Evolutionary conservation across 768 basidiomycete species (phyloP), one percentile per base, ranked within the genome.

Genomic region (Boletus patriciae): DNA sequence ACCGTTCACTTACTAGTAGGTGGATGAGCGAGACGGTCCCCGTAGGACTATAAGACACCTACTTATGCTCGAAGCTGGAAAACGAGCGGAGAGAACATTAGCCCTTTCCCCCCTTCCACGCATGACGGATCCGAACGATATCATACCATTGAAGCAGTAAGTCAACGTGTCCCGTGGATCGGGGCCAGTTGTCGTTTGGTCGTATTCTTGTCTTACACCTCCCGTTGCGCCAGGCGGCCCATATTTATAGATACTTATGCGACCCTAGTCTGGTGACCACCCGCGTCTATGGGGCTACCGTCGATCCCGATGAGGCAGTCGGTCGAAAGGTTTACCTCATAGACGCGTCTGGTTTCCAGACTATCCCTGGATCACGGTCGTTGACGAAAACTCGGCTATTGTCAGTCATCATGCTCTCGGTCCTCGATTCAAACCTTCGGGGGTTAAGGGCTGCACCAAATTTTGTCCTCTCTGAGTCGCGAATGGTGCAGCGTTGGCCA

Each of bases 11-110:
- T 2, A 25, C 33, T 52, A 2, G 18, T 9, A n/a, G 34, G 47
- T 21, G 16, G 21, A 23, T 48, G 36, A 18, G 15, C 47, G 23
- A 36, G 19, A 16, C n/a, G n/a, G n/a, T n/a, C 34, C 25, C 31
- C 12, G 23, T 25, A 47, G 47, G 16, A 8, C 36, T 15, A 41
- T 21, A 27, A 18, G 21, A 59, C 38, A 42, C 31, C 27, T n/a
- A n/a, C n/a, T n/a, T 36, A 57, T 57, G 25, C 38, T 42, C n/a
- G 42, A 60, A 21, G 57, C 58, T 60, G 19, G 42, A 40, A 46
- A 16, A 36, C 45, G 34, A 47, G 27, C 6, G 25, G 23, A 47
- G 36, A 37, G 21, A 40, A 45, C 15, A 42, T 25, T 3, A 45
- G 27, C n/a, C 27, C 15, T 47, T 15, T 1, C 6, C 23, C n/a